phyloP scores from a whole-genome alignment of 805 yeast genomes.

The Candida ficus region DNA sequence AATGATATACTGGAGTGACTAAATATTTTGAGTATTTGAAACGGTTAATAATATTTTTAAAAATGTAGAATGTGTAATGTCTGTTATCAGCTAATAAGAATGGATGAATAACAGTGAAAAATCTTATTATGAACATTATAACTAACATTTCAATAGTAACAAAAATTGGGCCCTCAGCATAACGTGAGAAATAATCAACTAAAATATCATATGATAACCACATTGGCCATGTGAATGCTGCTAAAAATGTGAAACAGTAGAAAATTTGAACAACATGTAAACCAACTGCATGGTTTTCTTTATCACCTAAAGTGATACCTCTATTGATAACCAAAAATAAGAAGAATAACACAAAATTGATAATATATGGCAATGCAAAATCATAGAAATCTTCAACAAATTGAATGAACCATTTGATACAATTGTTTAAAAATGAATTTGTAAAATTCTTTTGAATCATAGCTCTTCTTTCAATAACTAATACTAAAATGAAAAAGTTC shows the following conservation, averaged over 20 bases:
- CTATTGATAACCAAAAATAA: slow-evolving; percentile 62
- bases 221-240: slow-evolving; percentile 65
- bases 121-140: slow-evolving; percentile 44
- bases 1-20: slow-evolving; percentile 69
- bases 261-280: slow-evolving; percentile 77
- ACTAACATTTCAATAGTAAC: slow-evolving; percentile 27
- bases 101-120: slow-evolving; percentile 78
- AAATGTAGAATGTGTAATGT: slow-evolving; percentile 86
- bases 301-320: slow-evolving; percentile 90
- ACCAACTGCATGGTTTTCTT: slow-evolving; percentile 70
- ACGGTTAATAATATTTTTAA: slow-evolving; percentile 56
- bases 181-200: slow-evolving; percentile 31
- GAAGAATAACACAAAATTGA: slow-evolving; percentile 49
- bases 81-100: slow-evolving; percentile 91
- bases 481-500: slow-evolving; percentile 57
- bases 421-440: slow-evolving; percentile 32
- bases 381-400: slow-evolving; percentile 30
- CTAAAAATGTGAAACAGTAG: slow-evolving; percentile 64
- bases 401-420: slow-evolving; percentile 33
- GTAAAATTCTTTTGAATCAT: slow-evolving; percentile 36
- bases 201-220: slow-evolving; percentile 52
- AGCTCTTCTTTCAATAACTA: slow-evolving; percentile 48
- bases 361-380: slow-evolving; percentile 42
- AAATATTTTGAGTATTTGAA: slow-evolving; percentile 42
- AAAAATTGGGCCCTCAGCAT: slow-evolving; percentile 24